Percentiles rank a stretch among this genome's conserved stretches.
Conservation (phyloP, 2,329 filamentous ascomycete genomes). For the Tothia fuscella region DNA sequence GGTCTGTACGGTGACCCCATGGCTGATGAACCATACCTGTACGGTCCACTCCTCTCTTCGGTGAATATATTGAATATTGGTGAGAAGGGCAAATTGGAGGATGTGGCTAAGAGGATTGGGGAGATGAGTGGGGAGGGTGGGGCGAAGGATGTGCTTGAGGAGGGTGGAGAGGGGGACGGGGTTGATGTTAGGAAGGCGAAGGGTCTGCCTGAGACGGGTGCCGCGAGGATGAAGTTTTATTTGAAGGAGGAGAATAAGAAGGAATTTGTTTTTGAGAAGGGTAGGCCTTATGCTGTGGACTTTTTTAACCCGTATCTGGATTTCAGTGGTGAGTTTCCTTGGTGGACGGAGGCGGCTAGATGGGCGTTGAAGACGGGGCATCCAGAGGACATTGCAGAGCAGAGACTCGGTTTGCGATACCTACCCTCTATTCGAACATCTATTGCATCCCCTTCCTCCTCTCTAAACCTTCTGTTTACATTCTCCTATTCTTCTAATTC, state of each 20-base stretch:
- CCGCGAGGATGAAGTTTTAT: slow-evolving; percentile 48
- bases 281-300: slow-evolving; percentile 50
- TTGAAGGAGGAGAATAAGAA: slow-evolving; percentile 43
- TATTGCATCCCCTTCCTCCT: not conserved
- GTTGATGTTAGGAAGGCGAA: slow-evolving; percentile 26
- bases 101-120: not conserved
- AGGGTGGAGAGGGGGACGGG: slow-evolving; percentile 22
- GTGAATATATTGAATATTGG: slow-evolving; percentile 70
- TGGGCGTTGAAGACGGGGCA: no score
- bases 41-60: slow-evolving; percentile 66
- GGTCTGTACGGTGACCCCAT: slow-evolving; percentile 84
- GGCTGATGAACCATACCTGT: slow-evolving; percentile 74
- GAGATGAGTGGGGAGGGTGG: slow-evolving; percentile 17
- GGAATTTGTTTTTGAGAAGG: slow-evolving; percentile 49
- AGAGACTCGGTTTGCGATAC: no score
- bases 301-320: slow-evolving; percentile 93
- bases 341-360: not conserved
- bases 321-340: slow-evolving; percentile 49
- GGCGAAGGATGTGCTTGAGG: slow-evolving; percentile 19
- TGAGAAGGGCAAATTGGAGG: slow-evolving; percentile 18
- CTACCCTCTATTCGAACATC: no score
- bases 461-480: no score
- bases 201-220: slow-evolving; percentile 28
- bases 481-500: not conserved
- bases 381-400: no score